Evolutionary conservation across 2,329 filamentous ascomycete species (phyloP).

Genomic region (Epichloe sp.): DNA sequence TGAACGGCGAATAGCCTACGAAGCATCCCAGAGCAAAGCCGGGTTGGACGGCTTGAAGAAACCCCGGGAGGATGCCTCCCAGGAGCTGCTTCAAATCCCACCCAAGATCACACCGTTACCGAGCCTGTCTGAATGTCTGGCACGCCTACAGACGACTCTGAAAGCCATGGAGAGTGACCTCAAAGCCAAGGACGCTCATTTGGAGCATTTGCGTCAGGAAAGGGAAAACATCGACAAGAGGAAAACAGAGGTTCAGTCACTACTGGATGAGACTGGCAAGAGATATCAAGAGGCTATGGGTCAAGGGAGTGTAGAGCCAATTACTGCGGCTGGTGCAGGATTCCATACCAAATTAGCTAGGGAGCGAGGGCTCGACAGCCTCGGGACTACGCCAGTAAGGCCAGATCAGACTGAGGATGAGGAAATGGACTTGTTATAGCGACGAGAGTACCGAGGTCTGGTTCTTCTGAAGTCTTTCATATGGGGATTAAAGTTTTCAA

Average conservation of each 20-base stretch:
- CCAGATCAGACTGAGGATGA: slow-evolving; percentile 9
- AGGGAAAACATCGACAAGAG: slow-evolving; percentile 53
- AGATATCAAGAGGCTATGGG: slow-evolving; percentile 36
- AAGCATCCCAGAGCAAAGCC: slow-evolving; percentile 70
- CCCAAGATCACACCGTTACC: slow-evolving; percentile 69
- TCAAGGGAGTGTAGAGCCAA: slow-evolving; percentile 10
- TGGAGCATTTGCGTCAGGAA: slow-evolving; percentile 56
- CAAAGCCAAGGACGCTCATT: slow-evolving; percentile 43
- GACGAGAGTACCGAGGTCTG: neutral
- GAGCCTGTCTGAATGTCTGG: slow-evolving; percentile 53
- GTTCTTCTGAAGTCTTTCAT: too few species aligned
- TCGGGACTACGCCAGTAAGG: slow-evolving; percentile 19
- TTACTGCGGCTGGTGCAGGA: slow-evolving; percentile 1
- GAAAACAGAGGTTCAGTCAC: slow-evolving; percentile 66
- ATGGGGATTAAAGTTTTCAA: too few species aligned
- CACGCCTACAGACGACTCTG: slow-evolving; percentile 48
- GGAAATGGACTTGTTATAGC: slow-evolving; percentile 10
- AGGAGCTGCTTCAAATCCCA: slow-evolving; percentile 41
- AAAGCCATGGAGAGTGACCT: slow-evolving; percentile 51
- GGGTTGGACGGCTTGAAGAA: slow-evolving; percentile 64
- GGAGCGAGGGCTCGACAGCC: slow-evolving; percentile 23
- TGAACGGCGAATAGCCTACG: slow-evolving; percentile 68
- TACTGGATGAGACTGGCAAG: slow-evolving; percentile 70
- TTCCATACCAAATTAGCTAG: slow-evolving; percentile 13
- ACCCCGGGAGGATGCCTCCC: slow-evolving; percentile 20